A percentile compares a stretch with the other conserved stretches of the same genome.
Evolutionary conservation across 352 stramenopile genomes (phyloP).

Genomic region (Phytophthora litchii): DNA sequence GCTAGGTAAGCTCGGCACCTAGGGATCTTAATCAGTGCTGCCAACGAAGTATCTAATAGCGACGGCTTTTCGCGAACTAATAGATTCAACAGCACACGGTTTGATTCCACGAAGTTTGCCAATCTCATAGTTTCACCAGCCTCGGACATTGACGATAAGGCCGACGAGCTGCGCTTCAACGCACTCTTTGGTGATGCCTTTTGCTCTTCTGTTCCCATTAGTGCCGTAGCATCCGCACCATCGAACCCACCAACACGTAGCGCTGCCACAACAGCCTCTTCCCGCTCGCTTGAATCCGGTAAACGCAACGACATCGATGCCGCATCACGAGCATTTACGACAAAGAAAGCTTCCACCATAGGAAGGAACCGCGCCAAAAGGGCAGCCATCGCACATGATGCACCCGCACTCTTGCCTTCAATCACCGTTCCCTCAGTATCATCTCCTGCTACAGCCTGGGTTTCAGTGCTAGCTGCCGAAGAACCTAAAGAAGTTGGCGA

Average conservation of each 20-base stretch:
- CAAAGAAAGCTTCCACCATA: conserved; percentile 98
- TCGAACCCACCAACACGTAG: conserved; percentile 71
- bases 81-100: conserved; percentile 97
- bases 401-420: conserved; percentile 87
- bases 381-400: conserved; percentile 91
- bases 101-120: conserved; percentile 94
- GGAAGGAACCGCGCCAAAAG: conserved; percentile 97
- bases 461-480: conserved; percentile 38
- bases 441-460: conserved; percentile 44
- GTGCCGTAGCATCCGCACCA: conserved; percentile 34
- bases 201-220: conserved; percentile 35
- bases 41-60: conserved; percentile 96
- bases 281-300: conserved; percentile 73
- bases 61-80: conserved; percentile 96
- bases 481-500: conserved; percentile 26
- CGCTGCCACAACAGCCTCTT: conserved; percentile 80
- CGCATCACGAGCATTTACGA: conserved; percentile 94
- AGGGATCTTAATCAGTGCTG: conserved; percentile 95
- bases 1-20: conserved; percentile 95
- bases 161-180: conserved; percentile 47
- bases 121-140: conserved; percentile 73
- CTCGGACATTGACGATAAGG: conserved; percentile 51
- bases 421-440: conserved; percentile 83
- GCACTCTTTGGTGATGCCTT: conserved; percentile 32
- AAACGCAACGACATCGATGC: conserved; percentile 78